These are phyloP conservation scores for Henckelia pumila DNA, from an alignment of 257 asterid genomes.

Conservation along the genomic window DNA sequence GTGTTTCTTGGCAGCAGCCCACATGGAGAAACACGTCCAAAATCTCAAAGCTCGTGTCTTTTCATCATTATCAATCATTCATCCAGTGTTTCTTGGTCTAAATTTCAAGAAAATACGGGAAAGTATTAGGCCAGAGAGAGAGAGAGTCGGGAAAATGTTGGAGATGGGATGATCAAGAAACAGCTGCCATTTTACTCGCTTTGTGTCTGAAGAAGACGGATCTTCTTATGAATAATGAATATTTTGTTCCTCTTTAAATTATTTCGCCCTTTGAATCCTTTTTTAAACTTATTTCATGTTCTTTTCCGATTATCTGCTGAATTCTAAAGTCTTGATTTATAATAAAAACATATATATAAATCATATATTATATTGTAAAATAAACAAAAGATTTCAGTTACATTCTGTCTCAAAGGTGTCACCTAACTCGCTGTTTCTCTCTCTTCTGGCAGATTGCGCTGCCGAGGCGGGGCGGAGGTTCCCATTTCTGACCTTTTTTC, in stretches of 20 bases:
- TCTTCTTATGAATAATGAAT: conserved; percentile 37
- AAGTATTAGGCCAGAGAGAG: background rate
- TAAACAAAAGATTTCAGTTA: conserved; percentile 15
- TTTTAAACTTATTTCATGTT: background rate
- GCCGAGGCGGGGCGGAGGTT: conserved; percentile 23
- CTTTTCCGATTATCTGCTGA: conserved; percentile 13
- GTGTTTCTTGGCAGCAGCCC: conserved; percentile 26
- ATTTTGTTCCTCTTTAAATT: conserved; percentile 19
- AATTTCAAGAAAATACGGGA: conserved; percentile 33
- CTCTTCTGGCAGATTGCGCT: conserved; percentile 9
- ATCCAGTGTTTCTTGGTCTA: conserved; percentile 24
- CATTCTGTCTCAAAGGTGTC: conserved; percentile 11
- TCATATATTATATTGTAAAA: background rate
- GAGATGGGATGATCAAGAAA: conserved; percentile 39
- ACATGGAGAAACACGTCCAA: conserved; percentile 25
- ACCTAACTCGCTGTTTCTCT: background rate
- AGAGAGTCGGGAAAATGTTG: conserved; percentile 13
- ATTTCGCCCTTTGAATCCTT: background rate
- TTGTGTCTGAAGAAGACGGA: conserved; percentile 34
- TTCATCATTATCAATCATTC: conserved; percentile 26
- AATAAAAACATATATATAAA: too few species aligned
- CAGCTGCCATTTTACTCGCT: conserved; percentile 39
- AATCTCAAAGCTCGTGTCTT: conserved; percentile 29
- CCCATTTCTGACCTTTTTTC: conserved; percentile 16
- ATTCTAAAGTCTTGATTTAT: too few species aligned